These are phyloP conservation scores for Coemansia sp. DNA, from an alignment of 192 early-diverging fungal species.

Conservation along the genomic window DNA sequence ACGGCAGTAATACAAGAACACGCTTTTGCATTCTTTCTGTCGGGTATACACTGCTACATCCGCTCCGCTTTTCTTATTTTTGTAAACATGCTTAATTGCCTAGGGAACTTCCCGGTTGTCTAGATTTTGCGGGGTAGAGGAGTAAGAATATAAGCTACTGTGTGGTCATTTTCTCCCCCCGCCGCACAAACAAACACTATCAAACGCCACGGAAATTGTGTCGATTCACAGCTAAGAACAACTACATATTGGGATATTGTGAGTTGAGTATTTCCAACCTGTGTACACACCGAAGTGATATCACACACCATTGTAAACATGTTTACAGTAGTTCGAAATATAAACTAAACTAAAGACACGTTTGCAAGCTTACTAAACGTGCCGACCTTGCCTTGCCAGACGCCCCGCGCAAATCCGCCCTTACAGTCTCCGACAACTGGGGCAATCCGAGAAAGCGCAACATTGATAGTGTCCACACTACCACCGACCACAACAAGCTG, in stretches of 20 bases:
- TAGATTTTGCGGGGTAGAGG: constrained; percentile 1
- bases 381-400: constrained; percentile 27
- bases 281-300: too few relatives aligned
- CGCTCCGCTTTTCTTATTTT: background rate
- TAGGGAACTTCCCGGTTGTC: background rate
- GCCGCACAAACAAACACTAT: background rate
- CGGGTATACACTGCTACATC: background rate
- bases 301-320: too few relatives aligned
- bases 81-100: background rate
- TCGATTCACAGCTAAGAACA: too few relatives aligned
- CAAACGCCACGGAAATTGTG: background rate
- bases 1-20: background rate
- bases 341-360: background rate
- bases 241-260: too few relatives aligned
- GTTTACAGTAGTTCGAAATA: background rate
- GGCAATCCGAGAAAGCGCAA: constrained; percentile 9
- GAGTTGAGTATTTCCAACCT: too few relatives aligned
- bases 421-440: constrained; percentile 18
- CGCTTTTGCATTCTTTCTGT: background rate
- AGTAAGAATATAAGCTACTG: background rate
- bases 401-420: constrained; percentile 22
- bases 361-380: constrained; percentile 2
- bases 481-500: constrained; percentile 16
- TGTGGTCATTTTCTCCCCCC: background rate
- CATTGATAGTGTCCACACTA: background rate